Evolutionary conservation across 257 asterid species (phyloP), one percentile per base, ranked within the genome.

Genomic region (Nemophila menziesii): DNA sequence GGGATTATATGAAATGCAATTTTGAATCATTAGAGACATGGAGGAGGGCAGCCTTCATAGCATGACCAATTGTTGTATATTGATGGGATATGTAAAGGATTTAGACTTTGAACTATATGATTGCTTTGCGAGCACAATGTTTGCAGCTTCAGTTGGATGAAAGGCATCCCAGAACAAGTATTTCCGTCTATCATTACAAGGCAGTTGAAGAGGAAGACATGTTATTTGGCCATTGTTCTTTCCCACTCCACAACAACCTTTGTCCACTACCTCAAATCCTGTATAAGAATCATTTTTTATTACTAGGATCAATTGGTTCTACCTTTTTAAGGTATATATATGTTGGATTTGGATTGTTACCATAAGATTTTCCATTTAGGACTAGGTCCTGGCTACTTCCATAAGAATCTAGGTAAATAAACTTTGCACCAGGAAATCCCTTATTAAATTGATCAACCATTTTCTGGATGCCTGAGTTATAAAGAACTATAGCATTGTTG

Each of bases 171-270:
- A 86, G 46, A 81, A 86, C 20, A 86, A 5, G 72, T 78, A 79
- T 22, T 64, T 75, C 21, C 20, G 49, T 4, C 96, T 65, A 40
- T 81, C 68, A 18, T 58, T 66, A 12, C 93, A 85, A 13, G 96
- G 86, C 16, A 46, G 71, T 51, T 75, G 85, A 21, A 86, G 66
- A 14, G 94, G 96, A 20, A 86, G 83, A 51, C 96, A 86, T 22
- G 96, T 86, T 63, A 81, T 73, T 66, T 78, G 92, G 33, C 96
- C 93, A 48, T 85, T 81, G 81, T 81, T 78, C 55, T 51, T 78
- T 24, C 96, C 93, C 51, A 85, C 96, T 16, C 96, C 93, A 44
- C 96, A 86, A 18, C 93, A 81, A 4, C 96, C 96, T 60, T 56
- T 59, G 58, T 85, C 93, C 51, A 73, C 70, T 51, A 78, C 96